Base-by-base conservation (phyloP, 2,329 filamentous ascomycete species). In the Domatiomyces globalis region DNA sequence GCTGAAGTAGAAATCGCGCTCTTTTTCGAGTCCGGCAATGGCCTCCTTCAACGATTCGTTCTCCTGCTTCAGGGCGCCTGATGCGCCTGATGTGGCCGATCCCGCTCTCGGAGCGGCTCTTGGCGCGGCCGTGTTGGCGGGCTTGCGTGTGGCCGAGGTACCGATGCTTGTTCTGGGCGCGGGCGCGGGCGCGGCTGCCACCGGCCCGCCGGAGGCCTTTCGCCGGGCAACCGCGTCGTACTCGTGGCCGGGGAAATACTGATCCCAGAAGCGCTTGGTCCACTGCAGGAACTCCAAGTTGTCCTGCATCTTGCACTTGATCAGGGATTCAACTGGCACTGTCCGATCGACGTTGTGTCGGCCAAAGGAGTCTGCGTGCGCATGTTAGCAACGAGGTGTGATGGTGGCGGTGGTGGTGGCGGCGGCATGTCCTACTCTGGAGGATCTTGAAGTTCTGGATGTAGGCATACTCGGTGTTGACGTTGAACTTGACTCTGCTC, bases 221-320 rank as follows among this genome's bases (percentile, higher is more conserved):
- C 92, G 80, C 65, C 92, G 81, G 51, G 77, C 75, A 22, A 94
- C 78, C 9, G 92, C 87, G 66, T 98, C 92, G 73, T 98, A 98
- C 58, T 96, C 92, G 63, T 92, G 88, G 54, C 92, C 92, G 6
- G 92, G 92, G 71, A 87, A 98, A 76, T 95, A 88, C 67, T 95
- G 87, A 65, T 98, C 92, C 92, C 92, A 98, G 74, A 88, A 95
- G 61, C 79, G 77, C 79, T 98, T 98, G 54, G 83, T 83, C 85
- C 88, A 98, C 73, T 98, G 92, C 55, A 98, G 76, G 69, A 98
- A 98, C 67, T 96, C 92, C 62, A 98, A 85, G 74, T 98, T 98
- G 71, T 98, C 92, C 77, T 98, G 92, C 90, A 98, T 98, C 76
- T 95, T 95, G 77, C 92, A 98, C 71, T 96, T 98, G 63, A 92